Percentiles rank a stretch among this genome's conserved stretches.
phyloP scores from a whole-genome alignment of 495 filamentous ascomycete genomes.

The Recurvomyces mirabilis region DNA sequence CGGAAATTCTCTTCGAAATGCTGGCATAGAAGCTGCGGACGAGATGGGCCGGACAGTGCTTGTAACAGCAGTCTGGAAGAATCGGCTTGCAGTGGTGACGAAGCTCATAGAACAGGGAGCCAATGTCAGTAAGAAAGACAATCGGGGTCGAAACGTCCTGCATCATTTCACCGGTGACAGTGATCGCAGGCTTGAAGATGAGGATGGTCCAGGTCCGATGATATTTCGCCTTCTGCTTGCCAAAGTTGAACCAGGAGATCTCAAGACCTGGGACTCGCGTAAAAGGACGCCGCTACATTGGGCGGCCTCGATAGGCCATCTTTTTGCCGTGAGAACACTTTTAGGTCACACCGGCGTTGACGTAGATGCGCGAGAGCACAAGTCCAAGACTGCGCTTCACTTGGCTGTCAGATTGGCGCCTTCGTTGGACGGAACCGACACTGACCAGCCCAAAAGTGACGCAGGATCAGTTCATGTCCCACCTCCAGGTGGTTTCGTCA shows the following conservation, averaged over 20 bases:
- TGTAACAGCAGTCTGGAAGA: background rate
- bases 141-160: background rate
- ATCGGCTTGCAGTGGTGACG: background rate
- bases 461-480: background rate
- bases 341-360: background rate
- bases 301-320: background rate
- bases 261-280: background rate
- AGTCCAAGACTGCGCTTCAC: background rate
- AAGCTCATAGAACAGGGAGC: background rate
- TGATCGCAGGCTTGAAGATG: background rate
- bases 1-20: no score
- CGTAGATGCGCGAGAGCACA: background rate
- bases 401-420: background rate
- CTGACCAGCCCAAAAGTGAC: background rate
- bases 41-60: background rate
- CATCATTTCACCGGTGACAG: constrained; percentile 23
- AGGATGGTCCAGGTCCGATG: background rate
- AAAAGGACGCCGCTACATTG: background rate
- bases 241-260: background rate
- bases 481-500: background rate
- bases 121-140: background rate
- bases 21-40: background rate
- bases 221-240: background rate
- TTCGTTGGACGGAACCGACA: background rate
- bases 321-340: background rate